Evolutionary conservation across 495 filamentous ascomycete genomes (phyloP).

Genomic region (Hyaloscypha bicolor): DNA sequence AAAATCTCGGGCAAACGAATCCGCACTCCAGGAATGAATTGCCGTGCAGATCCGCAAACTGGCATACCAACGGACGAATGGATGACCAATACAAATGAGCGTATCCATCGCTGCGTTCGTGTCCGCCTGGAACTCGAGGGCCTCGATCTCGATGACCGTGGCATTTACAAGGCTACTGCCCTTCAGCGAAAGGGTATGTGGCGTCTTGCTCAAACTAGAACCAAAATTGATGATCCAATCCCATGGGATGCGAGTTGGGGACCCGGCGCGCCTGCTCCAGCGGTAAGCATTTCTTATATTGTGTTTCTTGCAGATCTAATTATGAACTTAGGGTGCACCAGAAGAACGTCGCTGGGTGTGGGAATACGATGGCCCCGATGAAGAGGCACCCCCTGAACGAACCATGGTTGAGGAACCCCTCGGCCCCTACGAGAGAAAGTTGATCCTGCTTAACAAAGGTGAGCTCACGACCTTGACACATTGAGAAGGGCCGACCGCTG

Average conservation of each 20-base stretch:
- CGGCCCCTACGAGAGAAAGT: slow-evolving; percentile 50
- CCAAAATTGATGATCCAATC: slow-evolving; percentile 40
- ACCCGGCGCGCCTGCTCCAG: slow-evolving; percentile 14
- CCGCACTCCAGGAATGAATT: slow-evolving; percentile 62
- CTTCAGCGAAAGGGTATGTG: slow-evolving; percentile 44
- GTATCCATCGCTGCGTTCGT: slow-evolving; percentile 63
- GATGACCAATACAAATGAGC: slow-evolving; percentile 64
- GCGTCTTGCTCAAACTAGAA: slow-evolving; percentile 36
- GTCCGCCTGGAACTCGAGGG: slow-evolving; percentile 56
- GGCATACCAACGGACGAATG: slow-evolving; percentile 39
- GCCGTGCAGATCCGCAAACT: slow-evolving; percentile 52
- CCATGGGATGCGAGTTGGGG: slow-evolving; percentile 40
- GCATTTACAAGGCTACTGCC: slow-evolving; percentile 53
- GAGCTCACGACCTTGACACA: slow-evolving; percentile 2
- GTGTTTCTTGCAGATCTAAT: background rate
- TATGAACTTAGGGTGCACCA: background rate
- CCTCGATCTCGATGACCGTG: slow-evolving; percentile 57
- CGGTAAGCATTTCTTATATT: slow-evolving; percentile 1
- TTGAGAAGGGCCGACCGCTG: background rate
- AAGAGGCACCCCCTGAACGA: slow-evolving; percentile 37
- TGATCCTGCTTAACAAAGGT: slow-evolving; percentile 47
- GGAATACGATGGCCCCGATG: slow-evolving; percentile 50
- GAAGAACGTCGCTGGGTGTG: slow-evolving; percentile 48
- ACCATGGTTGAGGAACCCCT: slow-evolving; percentile 51
- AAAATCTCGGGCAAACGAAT: slow-evolving; percentile 51